Evolutionary conservation across 2,329 filamentous ascomycete genomes (phyloP), one percentile per base, ranked within the genome.

Genomic region (Fusarium bulbicola): DNA sequence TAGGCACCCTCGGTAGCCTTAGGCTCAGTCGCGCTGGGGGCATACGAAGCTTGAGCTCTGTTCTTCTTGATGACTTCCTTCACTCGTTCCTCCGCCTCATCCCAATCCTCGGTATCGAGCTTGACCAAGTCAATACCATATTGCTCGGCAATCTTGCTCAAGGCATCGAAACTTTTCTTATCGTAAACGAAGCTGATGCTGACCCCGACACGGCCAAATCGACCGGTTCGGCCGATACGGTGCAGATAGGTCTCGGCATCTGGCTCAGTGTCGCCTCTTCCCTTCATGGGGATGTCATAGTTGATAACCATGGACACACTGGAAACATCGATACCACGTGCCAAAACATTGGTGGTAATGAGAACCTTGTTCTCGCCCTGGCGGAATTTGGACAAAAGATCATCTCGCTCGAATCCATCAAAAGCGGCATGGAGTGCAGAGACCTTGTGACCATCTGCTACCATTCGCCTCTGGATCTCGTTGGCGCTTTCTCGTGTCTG

Each of bases 221-320:
- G 93, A 73, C 96, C 96, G 20, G 96, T 99, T 79, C 96, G 94
- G 70, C 96, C 96, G 77, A 99, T 99, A 80, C 96, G 93, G 87
- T 99, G 96, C 54, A 99, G 92, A 80, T 99, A 99, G 2, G 96
- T 99, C 85, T 98, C 95, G 52, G 91, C 91, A 80, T 99, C 96
- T 20, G 95, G 93, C 83, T 96, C 93, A 34, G 88, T 87, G 76
- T 98, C 95, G 24, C 92, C 91, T 37, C 88, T 84, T 45, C 92
- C 91, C 79, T 92, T 92, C 86, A 92, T 93, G 30, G 92, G 92
- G 65, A 94, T 92, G 76, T 94, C 92, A 83, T 99, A 99, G 86
- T 99, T 99, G 86, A 99, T 95, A 60, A 99, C 96, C 92, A 99
- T 96, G 15, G 95, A 97, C 20, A 99, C 96, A 34, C 84, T 97